Percentiles rank a stretch among this genome's conserved stretches.
phyloP scores from a whole-genome alignment of 2,329 filamentous ascomycete genomes.

The Fusarium ambrosium region DNA sequence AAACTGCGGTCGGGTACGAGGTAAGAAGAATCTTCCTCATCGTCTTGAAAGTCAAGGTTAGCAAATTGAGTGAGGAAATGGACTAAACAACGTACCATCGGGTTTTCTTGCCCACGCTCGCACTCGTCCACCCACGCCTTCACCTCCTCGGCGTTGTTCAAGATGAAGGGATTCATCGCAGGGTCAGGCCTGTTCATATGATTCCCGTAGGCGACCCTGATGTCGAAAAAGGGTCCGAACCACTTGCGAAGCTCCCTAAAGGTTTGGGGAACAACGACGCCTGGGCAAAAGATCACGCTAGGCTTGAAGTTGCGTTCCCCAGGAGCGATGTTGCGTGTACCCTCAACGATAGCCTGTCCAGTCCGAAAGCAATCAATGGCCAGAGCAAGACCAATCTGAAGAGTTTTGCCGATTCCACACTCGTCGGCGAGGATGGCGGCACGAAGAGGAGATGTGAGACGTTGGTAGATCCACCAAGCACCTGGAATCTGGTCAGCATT shows the following conservation, averaged over 20 bases:
- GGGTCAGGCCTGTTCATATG: background rate
- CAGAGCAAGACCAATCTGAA: background rate
- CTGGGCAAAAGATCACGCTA: background rate
- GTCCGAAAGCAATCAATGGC: background rate
- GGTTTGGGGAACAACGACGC: background rate
- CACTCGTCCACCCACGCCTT: background rate
- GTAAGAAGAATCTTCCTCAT: background rate
- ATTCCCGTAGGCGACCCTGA: background rate
- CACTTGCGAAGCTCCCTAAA: background rate
- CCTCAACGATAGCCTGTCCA: background rate
- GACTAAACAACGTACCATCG: background rate
- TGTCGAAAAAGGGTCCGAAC: background rate
- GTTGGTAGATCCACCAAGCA: background rate
- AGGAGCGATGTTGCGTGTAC: background rate
- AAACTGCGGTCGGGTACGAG: background rate
- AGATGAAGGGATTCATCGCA: background rate
- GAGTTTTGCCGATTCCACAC: background rate
- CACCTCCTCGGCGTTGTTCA: background rate
- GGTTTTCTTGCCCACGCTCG: background rate
- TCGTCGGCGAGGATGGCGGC: background rate
- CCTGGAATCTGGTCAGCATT: background rate
- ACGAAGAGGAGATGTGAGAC: background rate
- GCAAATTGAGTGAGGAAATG: background rate
- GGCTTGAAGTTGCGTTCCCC: background rate
- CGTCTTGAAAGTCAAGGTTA: background rate